These are phyloP conservation scores for Galerina marginata DNA, from an alignment of 768 basidiomycete genomes.

Conservation along the genomic window DNA sequence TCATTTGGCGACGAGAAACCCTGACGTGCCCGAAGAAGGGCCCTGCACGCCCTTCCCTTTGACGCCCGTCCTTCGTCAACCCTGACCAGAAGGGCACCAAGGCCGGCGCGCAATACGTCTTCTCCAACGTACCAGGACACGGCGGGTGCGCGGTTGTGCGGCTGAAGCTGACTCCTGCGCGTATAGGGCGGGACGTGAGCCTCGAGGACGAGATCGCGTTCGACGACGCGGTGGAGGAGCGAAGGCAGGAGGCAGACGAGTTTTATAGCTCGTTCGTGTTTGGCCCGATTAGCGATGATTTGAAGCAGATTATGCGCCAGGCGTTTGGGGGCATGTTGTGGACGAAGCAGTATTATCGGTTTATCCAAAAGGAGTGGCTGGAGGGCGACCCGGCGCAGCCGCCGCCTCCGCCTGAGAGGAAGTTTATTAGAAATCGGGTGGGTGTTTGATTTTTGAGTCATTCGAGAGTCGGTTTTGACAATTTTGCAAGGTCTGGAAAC, in stretches of 20 bases:
- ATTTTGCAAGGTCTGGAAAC: constrained; percentile 78
- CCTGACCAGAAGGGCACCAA: constrained; percentile 91
- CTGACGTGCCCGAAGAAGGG: constrained; percentile 53
- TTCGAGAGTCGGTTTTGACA: background rate
- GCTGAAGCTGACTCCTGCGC: constrained; percentile 84
- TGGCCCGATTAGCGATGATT: constrained; percentile 88
- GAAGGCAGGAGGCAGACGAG: constrained; percentile 93
- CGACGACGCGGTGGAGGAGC: constrained; percentile 88
- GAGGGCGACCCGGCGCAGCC: constrained; percentile 96
- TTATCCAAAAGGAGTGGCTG: constrained; percentile 96
- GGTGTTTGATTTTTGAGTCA: background rate
- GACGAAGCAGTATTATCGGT: constrained; percentile 98
- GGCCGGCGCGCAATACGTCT: constrained; percentile 89
- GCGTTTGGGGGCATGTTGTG: constrained; percentile 97
- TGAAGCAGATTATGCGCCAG: constrained; percentile 96
- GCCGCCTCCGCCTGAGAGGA: constrained; percentile 88
- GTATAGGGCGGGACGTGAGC: constrained; percentile 75
- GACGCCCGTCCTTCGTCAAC: constrained; percentile 72
- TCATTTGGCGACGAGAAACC: constrained; percentile 42
- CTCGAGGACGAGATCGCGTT: constrained; percentile 89
- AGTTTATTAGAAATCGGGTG: constrained; percentile 83
- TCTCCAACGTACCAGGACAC: constrained; percentile 83
- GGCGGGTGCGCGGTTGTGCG: constrained; percentile 97
- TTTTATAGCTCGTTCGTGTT: constrained; percentile 85
- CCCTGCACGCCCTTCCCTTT: constrained; percentile 66